These are phyloP conservation scores for Astrothelium subdiscretum DNA, from an alignment of 495 filamentous ascomycete genomes.

Conservation along the genomic window DNA sequence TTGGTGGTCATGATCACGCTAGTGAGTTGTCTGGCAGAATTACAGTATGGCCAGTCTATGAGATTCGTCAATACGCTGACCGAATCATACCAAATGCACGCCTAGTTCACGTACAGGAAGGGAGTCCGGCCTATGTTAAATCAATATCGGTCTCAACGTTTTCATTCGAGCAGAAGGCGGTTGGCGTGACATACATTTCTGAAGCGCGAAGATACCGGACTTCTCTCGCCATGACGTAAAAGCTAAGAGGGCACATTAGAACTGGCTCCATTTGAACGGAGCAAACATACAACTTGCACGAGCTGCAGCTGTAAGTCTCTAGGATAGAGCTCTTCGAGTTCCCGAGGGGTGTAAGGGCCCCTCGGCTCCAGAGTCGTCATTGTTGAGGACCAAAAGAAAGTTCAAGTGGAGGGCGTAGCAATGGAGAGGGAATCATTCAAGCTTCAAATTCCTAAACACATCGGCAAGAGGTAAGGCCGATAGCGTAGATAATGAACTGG, in stretches of 20 bases:
- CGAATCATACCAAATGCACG: neutral
- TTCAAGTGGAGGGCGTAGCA: neutral
- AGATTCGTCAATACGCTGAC: slow-evolving; percentile 13
- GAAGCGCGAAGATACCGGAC: slow-evolving; percentile 76
- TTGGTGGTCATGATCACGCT: slow-evolving; percentile 53
- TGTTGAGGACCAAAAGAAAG: slow-evolving; percentile 11
- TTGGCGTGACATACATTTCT: slow-evolving; percentile 47
- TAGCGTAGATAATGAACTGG: neutral
- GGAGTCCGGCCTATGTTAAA: slow-evolving; percentile 52
- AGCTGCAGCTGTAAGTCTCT: slow-evolving; percentile 64
- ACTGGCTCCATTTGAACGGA: neutral
- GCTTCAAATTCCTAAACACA: neutral
- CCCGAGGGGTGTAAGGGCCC: slow-evolving; percentile 64
- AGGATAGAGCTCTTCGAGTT: slow-evolving; percentile 76
- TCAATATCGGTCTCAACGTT: slow-evolving; percentile 23
- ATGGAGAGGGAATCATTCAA: neutral
- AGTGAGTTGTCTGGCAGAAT: slow-evolving; percentile 56
- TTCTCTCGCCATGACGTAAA: slow-evolving; percentile 81
- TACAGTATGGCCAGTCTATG: slow-evolving; percentile 85
- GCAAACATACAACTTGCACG: slow-evolving; percentile 63
- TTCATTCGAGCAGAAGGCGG: neutral
- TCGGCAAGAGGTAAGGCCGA: neutral
- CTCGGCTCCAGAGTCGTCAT: slow-evolving; percentile 76
- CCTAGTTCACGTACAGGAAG: slow-evolving; percentile 42
- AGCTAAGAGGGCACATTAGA: slow-evolving; percentile 32